phyloP scores from a whole-genome alignment of 1,284 basidiomycete species.

The Puccinia novopanici region DNA sequence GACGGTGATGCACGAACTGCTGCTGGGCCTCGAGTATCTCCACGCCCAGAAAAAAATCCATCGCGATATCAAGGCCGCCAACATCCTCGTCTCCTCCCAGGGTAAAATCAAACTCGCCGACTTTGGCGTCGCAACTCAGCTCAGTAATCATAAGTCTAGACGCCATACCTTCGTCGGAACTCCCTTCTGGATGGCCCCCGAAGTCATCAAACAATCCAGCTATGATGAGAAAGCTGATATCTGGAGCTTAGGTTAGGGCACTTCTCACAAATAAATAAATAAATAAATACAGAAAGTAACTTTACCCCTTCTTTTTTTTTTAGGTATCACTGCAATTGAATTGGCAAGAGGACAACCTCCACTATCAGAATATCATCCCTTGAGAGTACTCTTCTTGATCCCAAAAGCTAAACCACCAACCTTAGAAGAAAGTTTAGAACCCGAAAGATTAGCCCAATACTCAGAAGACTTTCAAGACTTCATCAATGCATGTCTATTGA shows the following conservation, averaged over 20 bases:
- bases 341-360: conserved; percentile 62
- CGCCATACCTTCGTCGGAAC: conserved; percentile 89
- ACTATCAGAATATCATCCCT: conserved; percentile 62
- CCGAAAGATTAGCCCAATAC: conserved; percentile 62
- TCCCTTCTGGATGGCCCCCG: conserved; percentile 97
- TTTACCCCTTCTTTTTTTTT: neutral
- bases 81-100: conserved; percentile 86
- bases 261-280: neutral
- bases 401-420: conserved; percentile 76
- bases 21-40: conserved; percentile 86
- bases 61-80: conserved; percentile 97
- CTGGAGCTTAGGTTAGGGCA: conserved; percentile 58
- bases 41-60: conserved; percentile 94
- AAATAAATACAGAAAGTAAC: neutral
- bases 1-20: conserved; percentile 71
- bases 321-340: conserved; percentile 61
- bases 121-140: conserved; percentile 92
- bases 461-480: conserved; percentile 88
- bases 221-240: conserved; percentile 62
- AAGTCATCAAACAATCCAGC: conserved; percentile 93
- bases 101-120: conserved; percentile 95
- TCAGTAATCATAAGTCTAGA: conserved; percentile 73
- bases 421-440: conserved; percentile 69
- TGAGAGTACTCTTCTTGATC: conserved; percentile 62
- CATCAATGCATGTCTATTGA: conserved; percentile 83